Evolutionary conservation across 441 rosid genomes (phyloP).

Genomic region (Isatis lusitanica): DNA sequence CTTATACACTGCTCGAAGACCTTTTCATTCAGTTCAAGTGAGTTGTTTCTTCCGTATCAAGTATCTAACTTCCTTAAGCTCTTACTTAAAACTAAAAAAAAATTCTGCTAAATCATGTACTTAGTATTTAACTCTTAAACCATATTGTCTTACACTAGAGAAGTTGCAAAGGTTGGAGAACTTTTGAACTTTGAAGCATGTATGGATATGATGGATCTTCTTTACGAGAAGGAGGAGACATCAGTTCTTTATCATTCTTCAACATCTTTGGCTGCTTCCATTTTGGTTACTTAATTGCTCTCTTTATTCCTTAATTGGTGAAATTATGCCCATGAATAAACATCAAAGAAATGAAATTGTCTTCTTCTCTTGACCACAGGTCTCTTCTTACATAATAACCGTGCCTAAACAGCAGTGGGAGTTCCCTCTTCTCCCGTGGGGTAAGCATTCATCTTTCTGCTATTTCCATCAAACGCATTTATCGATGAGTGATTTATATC

Average conservation of each 20-base stretch:
- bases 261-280: slow-evolving; percentile 65
- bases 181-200: slow-evolving; percentile 68
- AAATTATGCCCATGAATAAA: neutral
- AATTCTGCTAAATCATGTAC: neutral
- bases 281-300: slow-evolving; percentile 47
- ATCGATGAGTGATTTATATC: neutral
- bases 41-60: slow-evolving; percentile 25
- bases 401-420: slow-evolving; percentile 71
- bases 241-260: slow-evolving; percentile 53
- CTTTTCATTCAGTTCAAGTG: slow-evolving; percentile 62
- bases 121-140: neutral
- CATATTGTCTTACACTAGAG: slow-evolving; percentile 41
- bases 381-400: slow-evolving; percentile 66
- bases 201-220: slow-evolving; percentile 89
- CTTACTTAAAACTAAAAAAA: neutral
- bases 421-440: slow-evolving; percentile 81
- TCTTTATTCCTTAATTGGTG: neutral
- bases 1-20: slow-evolving; percentile 60
- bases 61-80: slow-evolving; percentile 1
- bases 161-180: slow-evolving; percentile 69
- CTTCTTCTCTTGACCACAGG: slow-evolving; percentile 45
- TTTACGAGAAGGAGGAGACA: slow-evolving; percentile 73
- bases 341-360: slow-evolving; percentile 2
- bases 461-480: neutral
- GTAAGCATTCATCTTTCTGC: slow-evolving; percentile 41